Evolutionary conservation across 2,329 filamentous ascomycete species (phyloP).

Genomic region (Fusarium tupiense): DNA sequence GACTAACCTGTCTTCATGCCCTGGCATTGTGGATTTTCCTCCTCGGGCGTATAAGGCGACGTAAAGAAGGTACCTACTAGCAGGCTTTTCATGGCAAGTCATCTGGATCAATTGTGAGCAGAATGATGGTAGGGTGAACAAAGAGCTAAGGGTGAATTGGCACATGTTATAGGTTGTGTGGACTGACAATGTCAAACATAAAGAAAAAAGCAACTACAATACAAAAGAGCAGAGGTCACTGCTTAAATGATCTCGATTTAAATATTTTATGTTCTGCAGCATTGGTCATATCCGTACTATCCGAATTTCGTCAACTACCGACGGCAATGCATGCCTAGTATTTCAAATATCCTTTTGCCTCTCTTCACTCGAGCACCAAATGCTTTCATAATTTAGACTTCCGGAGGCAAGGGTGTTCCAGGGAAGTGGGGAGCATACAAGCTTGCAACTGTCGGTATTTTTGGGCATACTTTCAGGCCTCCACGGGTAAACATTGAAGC

Average conservation of each 20-base stretch:
- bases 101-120: background rate
- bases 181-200: background rate
- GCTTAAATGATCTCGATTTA: background rate
- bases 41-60: background rate
- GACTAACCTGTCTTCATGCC: background rate
- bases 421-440: too few species aligned
- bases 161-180: background rate
- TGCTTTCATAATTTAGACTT: too few species aligned
- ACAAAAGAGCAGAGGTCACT: background rate
- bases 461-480: too few species aligned
- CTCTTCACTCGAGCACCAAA: background rate
- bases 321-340: background rate
- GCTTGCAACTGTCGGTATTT: too few species aligned
- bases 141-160: background rate
- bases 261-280: background rate
- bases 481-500: rapidly evolving
- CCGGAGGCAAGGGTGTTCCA: too few species aligned
- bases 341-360: background rate
- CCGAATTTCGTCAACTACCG: background rate
- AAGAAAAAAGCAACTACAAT: background rate
- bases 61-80: background rate
- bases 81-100: background rate
- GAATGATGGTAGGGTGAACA: background rate
- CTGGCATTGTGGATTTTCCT: background rate
- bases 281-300: background rate